Evolutionary conservation across 2,329 filamentous ascomycete species (phyloP), one percentile per base, ranked within the genome.

Genomic region (Penicillium decumbens): DNA sequence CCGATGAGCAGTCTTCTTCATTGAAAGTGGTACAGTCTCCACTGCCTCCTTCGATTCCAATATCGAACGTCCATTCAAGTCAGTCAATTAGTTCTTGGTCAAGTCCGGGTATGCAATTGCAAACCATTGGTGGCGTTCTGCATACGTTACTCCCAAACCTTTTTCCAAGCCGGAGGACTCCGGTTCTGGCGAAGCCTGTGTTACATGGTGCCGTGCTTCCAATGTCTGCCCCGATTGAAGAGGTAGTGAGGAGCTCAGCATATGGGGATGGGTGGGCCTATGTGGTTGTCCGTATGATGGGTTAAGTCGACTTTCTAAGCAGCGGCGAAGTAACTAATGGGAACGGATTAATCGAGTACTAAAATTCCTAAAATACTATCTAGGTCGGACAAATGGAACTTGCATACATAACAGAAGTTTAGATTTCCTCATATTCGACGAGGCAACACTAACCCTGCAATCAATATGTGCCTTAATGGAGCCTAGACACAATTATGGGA

Each of bases 191-290:
- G 1, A 85, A 87, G 50, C 87, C 88, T 1, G 79, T 97, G 6
- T 71, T 97, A 61, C 93, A 98, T 72, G 93, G 93, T 1, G 88
- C 85, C 1, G 79, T 83, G 0, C 80, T 95, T 50, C 92, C 93
- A 1, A 87, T 97, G 74, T 73, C 76, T 51, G 87, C 90, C 1
- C 84, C 84, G 23, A 70, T 98, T 15, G 87, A 89, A 63, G 92
- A 96, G 41, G 68, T 98, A 50, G 87, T 93, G 72, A 80, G 84
- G 49, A 86, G 87, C 63, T 87, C 88, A 3, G 83, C 89, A 1
- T 97, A 96, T 75, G 84, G 89, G 0, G 93, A 98, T 71, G 93
- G 93, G 0, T 98, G 91, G 86, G 70, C 95, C 24, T 89, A 89
- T 68, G 71, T 96, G 37, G 87, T 89, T 45, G 80, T 96, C 4